Evolutionary conservation across 805 yeast genomes (phyloP).

Genomic region (Spathaspora passalidarum): DNA sequence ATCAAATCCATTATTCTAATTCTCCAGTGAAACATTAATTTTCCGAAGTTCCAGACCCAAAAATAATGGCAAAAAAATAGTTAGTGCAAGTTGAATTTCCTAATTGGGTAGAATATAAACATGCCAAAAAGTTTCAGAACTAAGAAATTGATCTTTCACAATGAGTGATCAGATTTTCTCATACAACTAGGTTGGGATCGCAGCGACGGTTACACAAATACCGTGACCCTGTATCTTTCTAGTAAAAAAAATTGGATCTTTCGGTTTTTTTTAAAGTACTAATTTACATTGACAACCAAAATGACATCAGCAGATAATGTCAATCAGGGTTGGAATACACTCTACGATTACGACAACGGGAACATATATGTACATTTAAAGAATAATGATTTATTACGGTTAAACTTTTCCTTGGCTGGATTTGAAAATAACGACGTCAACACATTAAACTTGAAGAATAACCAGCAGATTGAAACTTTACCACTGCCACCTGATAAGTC

Average conservation of each 20-base stretch:
- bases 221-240: not conserved
- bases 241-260: not conserved
- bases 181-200: not conserved
- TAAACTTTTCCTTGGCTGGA: slow-evolving; percentile 36
- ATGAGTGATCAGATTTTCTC: not conserved
- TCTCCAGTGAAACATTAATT: no score
- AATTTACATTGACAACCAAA: not conserved
- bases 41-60: no score
- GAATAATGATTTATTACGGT: slow-evolving; percentile 33
- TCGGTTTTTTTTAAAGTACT: not conserved
- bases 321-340: slow-evolving; percentile 25
- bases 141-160: not conserved
- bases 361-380: slow-evolving; percentile 31
- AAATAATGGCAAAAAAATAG: no score
- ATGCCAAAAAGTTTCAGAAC: not conserved
- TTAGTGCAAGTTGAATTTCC: not conserved
- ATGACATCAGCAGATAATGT: not conserved
- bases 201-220: not conserved
- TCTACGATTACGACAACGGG: slow-evolving; percentile 33
- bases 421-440: slow-evolving; percentile 11
- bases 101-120: not conserved
- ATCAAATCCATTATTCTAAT: no score
- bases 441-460: slow-evolving; percentile 17
- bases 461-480: slow-evolving; percentile 20
- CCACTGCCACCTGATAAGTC: slow-evolving; percentile 32